Base-by-base conservation (phyloP, 108 stramenopile genomes). In the Cyclotella kingstonii region DNA sequence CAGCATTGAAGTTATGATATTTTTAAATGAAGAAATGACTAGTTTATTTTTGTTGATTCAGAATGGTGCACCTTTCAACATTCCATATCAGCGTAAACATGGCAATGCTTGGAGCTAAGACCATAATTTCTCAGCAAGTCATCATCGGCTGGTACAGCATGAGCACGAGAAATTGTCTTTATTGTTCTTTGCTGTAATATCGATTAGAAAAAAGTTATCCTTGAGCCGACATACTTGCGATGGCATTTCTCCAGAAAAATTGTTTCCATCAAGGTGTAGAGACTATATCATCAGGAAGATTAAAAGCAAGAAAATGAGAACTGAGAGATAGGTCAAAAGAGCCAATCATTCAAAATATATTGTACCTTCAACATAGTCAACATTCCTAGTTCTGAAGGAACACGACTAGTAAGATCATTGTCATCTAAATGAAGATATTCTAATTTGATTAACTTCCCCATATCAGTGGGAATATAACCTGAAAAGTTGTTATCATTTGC, bases 401-500 rank as follows among this genome's bases (percentile, higher is more conserved):
- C 53, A 5, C 4, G 5, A 26, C 65, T 60, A 12, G 30, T 56
- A 25, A 75, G 56, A 27, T 67, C 47, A 51, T 75, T 75, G 22
- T 44, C 65, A 22, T 75, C 73, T 17, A 75, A 40, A 33, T 61
- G 61, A n/a, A 75, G 40, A 39, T 66, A 66, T 27, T 75, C 73
- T 1, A 76, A 28, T 44, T 76, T 76, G 21, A 66, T 29, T 56
- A 76, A 29, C 42, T 71, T 76, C 4, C 75, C 75, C 38, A 76
- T 43, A 26, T 70, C 70, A 9, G 44, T 60, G 11, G 75, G 75
- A 22, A 76, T 66, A 10, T 52, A 29, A 1, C 75, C 75, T 1
- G 56, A 43, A 17, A 76, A 60, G 31, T 76, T 54, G 38, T 75
- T 75, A 29, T 62, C 65, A 5, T 57, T 56, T 15, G 46, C 73